Percentiles rank a stretch among this genome's conserved stretches.
Conservation (phyloP, 2,329 filamentous ascomycete species). For the Berkeleyomyces basicola region DNA sequence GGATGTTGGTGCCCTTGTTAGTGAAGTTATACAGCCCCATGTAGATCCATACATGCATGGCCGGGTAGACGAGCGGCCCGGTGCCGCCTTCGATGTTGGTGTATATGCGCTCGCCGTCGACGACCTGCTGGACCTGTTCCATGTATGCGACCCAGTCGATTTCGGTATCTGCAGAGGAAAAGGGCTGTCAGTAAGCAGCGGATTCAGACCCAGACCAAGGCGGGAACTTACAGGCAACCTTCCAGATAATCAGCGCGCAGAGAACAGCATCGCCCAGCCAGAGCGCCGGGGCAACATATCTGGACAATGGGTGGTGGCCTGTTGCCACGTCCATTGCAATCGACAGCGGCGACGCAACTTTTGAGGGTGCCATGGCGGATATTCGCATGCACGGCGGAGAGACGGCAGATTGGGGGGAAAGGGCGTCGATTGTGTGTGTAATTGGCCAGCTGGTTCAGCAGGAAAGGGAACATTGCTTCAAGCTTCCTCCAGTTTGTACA, state of each 20-base stretch:
- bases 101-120: slow-evolving; percentile 79
- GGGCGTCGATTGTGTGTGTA: not conserved
- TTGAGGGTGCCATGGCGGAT: not conserved
- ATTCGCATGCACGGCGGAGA: not conserved
- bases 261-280: slow-evolving; percentile 54
- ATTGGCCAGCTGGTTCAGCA: not conserved
- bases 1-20: slow-evolving; percentile 55
- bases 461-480: not conserved
- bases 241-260: slow-evolving; percentile 60
- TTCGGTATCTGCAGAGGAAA: slow-evolving; percentile 55
- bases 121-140: slow-evolving; percentile 70
- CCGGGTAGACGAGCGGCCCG: slow-evolving; percentile 88
- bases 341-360: not conserved
- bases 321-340: slow-evolving; percentile 28
- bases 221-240: slow-evolving; percentile 54
- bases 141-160: slow-evolving; percentile 98
- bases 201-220: not conserved
- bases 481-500: not conserved
- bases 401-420: not conserved
- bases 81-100: slow-evolving; percentile 71
- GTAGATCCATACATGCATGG: slow-evolving; percentile 86
- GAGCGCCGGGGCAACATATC: slow-evolving; percentile 40
- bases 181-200: not conserved
- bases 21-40: slow-evolving; percentile 64
- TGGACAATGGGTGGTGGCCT: slow-evolving; percentile 33